Percentiles rank a stretch among this genome's conserved stretches.
These are phyloP conservation scores for Penicillium silybi DNA, from an alignment of 495 filamentous ascomycete species.

Conservation along the genomic window DNA sequence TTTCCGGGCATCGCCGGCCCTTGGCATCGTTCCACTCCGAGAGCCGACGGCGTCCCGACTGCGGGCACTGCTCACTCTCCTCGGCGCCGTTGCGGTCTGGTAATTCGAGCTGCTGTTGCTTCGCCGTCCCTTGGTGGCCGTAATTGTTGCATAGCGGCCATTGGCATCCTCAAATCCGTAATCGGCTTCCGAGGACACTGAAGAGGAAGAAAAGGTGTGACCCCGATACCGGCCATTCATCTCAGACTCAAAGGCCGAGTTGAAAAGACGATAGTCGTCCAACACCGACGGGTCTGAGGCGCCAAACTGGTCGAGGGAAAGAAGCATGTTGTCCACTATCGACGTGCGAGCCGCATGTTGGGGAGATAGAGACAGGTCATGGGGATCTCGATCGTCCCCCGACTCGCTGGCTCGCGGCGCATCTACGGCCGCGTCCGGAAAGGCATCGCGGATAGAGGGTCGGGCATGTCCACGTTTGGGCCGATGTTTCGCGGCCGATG, in stretches of 20 bases:
- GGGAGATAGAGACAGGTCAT: slow-evolving; percentile 77
- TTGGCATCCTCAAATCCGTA: slow-evolving; percentile 62
- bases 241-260: slow-evolving; percentile 37
- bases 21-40: slow-evolving; percentile 25
- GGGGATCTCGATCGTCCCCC: slow-evolving; percentile 65
- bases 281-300: slow-evolving; percentile 43
- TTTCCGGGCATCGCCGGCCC: slow-evolving; percentile 44
- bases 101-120: slow-evolving; percentile 82
- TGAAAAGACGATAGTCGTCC: slow-evolving; percentile 42
- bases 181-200: slow-evolving; percentile 71
- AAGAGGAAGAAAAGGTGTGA: slow-evolving; percentile 62
- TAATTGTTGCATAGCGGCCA: slow-evolving; percentile 56
- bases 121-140: slow-evolving; percentile 50
- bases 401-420: slow-evolving; percentile 39
- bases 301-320: slow-evolving; percentile 79
- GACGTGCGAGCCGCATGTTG: slow-evolving; percentile 77
- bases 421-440: slow-evolving; percentile 45
- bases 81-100: slow-evolving; percentile 53
- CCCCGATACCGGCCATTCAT: slow-evolving; percentile 47
- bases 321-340: slow-evolving; percentile 86
- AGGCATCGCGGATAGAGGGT: slow-evolving; percentile 46
- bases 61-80: slow-evolving; percentile 60
- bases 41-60: slow-evolving; percentile 39
- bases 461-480: slow-evolving; percentile 30
- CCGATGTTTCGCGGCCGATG: slow-evolving; percentile 22